These are phyloP conservation scores for Schizothecium vesticola DNA, from an alignment of 495 filamentous ascomycete species.

Conservation along the genomic window DNA sequence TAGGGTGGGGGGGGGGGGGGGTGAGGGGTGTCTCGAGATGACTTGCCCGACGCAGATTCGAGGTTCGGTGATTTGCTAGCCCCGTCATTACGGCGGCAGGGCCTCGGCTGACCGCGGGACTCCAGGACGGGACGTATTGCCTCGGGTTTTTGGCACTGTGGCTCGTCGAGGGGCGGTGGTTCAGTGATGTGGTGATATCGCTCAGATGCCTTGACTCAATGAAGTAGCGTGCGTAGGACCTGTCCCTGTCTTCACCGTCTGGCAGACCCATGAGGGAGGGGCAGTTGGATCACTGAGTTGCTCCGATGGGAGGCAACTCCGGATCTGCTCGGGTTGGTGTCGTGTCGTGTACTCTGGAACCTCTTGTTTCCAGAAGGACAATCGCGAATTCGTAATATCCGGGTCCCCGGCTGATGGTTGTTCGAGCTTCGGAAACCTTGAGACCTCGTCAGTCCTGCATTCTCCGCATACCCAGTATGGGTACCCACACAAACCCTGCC, in stretches of 20 bases:
- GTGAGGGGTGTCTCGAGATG: conserved; percentile 16
- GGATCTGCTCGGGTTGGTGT: neutral
- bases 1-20: neutral
- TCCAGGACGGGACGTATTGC: neutral
- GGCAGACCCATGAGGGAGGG: neutral
- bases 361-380: conserved; percentile 5
- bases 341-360: neutral
- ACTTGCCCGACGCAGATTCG: conserved; percentile 14
- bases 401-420: conserved; percentile 12
- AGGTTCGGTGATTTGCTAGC: conserved; percentile 13
- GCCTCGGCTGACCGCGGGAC: neutral
- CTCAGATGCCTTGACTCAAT: neutral
- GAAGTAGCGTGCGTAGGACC: neutral
- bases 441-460: neutral
- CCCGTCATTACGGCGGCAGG: neutral
- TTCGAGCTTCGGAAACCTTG: neutral
- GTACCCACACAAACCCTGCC: neutral
- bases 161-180: neutral
- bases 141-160: neutral
- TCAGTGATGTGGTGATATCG: neutral
- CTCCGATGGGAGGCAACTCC: neutral
- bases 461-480: neutral
- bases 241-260: neutral
- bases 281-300: neutral
- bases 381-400: conserved; percentile 11